These are phyloP conservation scores for Ochromonas danica DNA, from an alignment of 108 stramenopile genomes.

Conservation along the genomic window DNA sequence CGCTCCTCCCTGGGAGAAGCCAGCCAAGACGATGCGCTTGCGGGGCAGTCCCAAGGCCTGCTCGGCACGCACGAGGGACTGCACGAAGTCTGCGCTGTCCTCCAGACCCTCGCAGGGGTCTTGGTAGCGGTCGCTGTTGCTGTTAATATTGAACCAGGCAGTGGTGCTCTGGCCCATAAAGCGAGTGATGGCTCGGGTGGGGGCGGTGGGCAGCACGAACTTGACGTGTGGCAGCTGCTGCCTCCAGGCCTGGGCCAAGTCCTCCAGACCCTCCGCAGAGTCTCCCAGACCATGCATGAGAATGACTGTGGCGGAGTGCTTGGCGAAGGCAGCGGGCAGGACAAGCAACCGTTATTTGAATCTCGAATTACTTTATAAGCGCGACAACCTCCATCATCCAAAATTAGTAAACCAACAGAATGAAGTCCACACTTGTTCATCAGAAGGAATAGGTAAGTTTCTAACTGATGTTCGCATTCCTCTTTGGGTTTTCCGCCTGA, in stretches of 20 bases:
- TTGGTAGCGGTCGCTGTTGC: slow-evolving; percentile 72
- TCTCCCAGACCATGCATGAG: slow-evolving; percentile 91
- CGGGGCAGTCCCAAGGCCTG: slow-evolving; percentile 67
- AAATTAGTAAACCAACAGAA: neutral
- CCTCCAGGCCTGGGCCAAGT: slow-evolving; percentile 50
- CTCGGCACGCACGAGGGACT: slow-evolving; percentile 64
- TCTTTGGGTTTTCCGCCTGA: neutral
- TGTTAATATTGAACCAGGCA: slow-evolving; percentile 84
- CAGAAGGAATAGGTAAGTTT: slow-evolving; percentile 1
- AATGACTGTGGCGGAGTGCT: slow-evolving; percentile 53
- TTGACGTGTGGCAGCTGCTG: slow-evolving; percentile 66
- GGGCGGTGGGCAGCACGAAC: slow-evolving; percentile 87
- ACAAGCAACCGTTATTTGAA: neutral
- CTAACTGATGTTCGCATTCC: neutral
- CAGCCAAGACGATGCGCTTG: slow-evolving; percentile 81
- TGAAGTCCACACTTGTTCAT: neutral
- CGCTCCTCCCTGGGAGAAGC: slow-evolving; percentile 89
- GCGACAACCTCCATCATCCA: neutral
- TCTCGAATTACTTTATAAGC: neutral
- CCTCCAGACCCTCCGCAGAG: slow-evolving; percentile 71
- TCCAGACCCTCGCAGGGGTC: slow-evolving; percentile 80
- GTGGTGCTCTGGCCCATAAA: slow-evolving; percentile 84
- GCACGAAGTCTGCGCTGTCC: slow-evolving; percentile 56
- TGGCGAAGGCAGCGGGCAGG: too few species aligned
- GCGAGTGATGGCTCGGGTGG: slow-evolving; percentile 81